A percentile compares a stretch with the other conserved stretches of the same genome.
phyloP scores from a whole-genome alignment of 2,329 filamentous ascomycete genomes.

The Trichoderma gracile region DNA sequence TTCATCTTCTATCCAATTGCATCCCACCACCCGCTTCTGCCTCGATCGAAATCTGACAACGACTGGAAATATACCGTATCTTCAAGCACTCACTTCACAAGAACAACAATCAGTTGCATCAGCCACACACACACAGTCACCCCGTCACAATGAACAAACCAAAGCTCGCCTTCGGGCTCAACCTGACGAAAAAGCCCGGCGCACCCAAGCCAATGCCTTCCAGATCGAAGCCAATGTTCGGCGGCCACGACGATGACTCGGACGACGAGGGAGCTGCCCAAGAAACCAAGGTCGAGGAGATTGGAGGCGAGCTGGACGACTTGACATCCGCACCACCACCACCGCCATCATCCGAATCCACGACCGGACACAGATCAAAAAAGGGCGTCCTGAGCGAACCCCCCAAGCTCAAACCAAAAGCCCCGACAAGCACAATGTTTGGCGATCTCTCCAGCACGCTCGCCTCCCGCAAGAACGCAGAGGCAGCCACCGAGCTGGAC shows the following conservation, averaged over 20 bases:
- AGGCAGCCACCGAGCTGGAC: slow-evolving; percentile 67
- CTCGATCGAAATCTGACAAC: too few species aligned
- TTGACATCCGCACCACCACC: slow-evolving; percentile 35
- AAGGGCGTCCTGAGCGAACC: slow-evolving; percentile 40
- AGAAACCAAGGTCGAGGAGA: slow-evolving; percentile 52
- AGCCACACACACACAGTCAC: neutral
- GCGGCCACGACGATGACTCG: slow-evolving; percentile 55
- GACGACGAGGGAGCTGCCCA: slow-evolving; percentile 50
- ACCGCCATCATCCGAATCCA: slow-evolving; percentile 30
- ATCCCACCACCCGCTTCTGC: neutral
- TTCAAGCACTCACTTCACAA: neutral
- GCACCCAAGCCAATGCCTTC: slow-evolving; percentile 51
- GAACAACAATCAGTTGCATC: neutral
- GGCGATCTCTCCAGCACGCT: slow-evolving; percentile 67
- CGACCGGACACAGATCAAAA: slow-evolving; percentile 41
- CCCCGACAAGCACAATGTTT: slow-evolving; percentile 49
- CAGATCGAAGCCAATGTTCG: slow-evolving; percentile 56
- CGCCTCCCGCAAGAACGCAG: slow-evolving; percentile 62
- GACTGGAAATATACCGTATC: too few species aligned
- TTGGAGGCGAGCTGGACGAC: slow-evolving; percentile 64
- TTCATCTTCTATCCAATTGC: neutral
- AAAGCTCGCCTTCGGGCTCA: slow-evolving; percentile 58
- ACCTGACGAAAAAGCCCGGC: slow-evolving; percentile 58
- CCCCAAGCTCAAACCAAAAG: slow-evolving; percentile 49
- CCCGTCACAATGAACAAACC: slow-evolving; percentile 48